Evolutionary conservation across 1,284 basidiomycete species (phyloP).

Genomic region (Puccinia coronata): DNA sequence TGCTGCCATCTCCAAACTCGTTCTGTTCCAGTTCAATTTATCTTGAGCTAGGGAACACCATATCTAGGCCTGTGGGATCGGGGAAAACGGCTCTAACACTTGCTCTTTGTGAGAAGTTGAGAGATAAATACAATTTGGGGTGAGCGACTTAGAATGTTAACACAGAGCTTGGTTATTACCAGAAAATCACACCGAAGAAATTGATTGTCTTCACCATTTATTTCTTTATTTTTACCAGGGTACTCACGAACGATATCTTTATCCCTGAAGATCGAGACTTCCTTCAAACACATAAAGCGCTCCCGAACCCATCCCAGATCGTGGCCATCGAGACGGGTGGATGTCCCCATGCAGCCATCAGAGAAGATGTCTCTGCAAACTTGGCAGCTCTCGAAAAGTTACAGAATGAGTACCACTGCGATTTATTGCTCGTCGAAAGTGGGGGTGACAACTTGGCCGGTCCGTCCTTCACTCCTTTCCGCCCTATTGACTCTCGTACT

Average conservation of each 20-base stretch:
- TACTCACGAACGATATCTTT: constrained; percentile 95
- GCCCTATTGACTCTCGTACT: background rate
- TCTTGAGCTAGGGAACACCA: background rate
- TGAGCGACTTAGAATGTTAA: no score
- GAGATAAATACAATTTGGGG: constrained; percentile 83
- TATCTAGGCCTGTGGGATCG: constrained; percentile 74
- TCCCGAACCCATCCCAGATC: constrained; percentile 75
- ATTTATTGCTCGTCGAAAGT: constrained; percentile 70
- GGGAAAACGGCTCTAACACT: constrained; percentile 95
- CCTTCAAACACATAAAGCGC: constrained; percentile 84
- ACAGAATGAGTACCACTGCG: constrained; percentile 71
- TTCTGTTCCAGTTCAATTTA: background rate
- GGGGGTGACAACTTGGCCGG: constrained; percentile 91
- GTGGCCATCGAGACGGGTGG: constrained; percentile 85
- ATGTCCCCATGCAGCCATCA: constrained; percentile 57
- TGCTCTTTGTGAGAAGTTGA: constrained; percentile 80
- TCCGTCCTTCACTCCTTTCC: constrained; percentile 50
- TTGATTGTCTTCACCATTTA: no score
- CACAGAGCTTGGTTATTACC: no score
- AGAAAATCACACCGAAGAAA: no score
- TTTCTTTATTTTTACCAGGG: constrained; percentile 55
- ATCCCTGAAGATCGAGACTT: constrained; percentile 98
- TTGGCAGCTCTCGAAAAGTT: constrained; percentile 90
- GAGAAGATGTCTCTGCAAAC: constrained; percentile 96
- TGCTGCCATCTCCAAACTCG: background rate